Base-by-base conservation (phyloP, 306 rosid genomes). In the Rosa lucieae region DNA sequence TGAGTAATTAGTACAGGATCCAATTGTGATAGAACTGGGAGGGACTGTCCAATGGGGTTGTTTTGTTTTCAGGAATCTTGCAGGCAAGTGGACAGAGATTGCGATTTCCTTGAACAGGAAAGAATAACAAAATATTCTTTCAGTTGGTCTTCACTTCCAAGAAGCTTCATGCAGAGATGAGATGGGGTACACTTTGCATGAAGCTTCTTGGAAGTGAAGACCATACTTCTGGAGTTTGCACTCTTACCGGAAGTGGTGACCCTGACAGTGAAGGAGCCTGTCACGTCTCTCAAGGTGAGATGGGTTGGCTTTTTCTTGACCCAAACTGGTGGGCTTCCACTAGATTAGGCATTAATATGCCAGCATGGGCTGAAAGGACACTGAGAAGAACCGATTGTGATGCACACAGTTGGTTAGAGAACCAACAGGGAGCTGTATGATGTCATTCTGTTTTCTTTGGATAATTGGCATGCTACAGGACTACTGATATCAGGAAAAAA, bases 81-180 rank as follows among this genome's bases (percentile, higher is more conserved):
- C 92, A 86, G 98, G 88, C 99, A 95, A 93, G 94, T 95, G 79
- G 88, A 85, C 78, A 83, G 87, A 80, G 98, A 93, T 69, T 93
- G 98, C 72, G 93, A 93, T 82, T 93, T 95, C 78, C 94, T 93
- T 73, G 98, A 95, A 79, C 94, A 93, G 1, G 98, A 90, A 84
- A 86, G 90, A 80, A 89, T 92, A 72, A 92, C 92, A 96, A 97
- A 93, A 84, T 95, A 95, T 98, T 79, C 88, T 92, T 84, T 73
- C 93, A 89, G 88, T 91, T 40, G 99, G 98, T 61, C 93, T 93
- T 83, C 97, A 93, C 82, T 91, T 93, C 43, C 84, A 82, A 78
- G 94, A 90, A 80, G 62, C 86, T 51, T 81, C 92, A 6, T 8
- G 61, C 35, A 67, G 37, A 32, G 37, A 32, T 32, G 37, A 32